phyloP scores from a whole-genome alignment of 306 rosid species.

The Pachyrhizus erosus region DNA sequence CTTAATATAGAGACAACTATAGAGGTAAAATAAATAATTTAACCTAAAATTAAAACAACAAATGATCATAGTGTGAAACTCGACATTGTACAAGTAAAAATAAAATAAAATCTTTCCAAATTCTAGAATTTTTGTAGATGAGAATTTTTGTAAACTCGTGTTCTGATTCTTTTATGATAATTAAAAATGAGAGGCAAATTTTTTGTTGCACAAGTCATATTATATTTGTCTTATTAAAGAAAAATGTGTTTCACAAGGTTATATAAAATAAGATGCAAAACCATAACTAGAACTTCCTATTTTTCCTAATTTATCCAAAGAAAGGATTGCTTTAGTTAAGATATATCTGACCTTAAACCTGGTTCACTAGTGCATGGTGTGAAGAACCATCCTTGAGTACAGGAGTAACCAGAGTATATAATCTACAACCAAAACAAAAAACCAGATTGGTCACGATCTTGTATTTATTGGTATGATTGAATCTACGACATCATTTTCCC shows the following conservation, averaged over 20 bases:
- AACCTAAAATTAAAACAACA: too few species aligned
- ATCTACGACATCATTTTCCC: background rate
- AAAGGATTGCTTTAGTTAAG: constrained; percentile 20
- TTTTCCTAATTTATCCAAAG: background rate
- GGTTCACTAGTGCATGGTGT: constrained; percentile 89
- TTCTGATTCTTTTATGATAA: background rate
- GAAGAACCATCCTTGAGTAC: constrained; percentile 98
- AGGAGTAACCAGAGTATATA: constrained; percentile 82
- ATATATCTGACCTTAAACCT: constrained; percentile 71
- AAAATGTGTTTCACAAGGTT: background rate
- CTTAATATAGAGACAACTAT: too few species aligned
- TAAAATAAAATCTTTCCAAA: background rate
- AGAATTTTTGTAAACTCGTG: background rate
- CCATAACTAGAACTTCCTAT: background rate
- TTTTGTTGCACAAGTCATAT: background rate
- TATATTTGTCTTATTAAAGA: background rate
- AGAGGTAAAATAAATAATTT: too few species aligned
- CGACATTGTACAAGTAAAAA: too few species aligned
- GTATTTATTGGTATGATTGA: background rate
- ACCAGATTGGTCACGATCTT: background rate
- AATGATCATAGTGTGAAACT: too few species aligned
- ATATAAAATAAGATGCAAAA: background rate
- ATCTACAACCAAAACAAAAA: constrained; percentile 53
- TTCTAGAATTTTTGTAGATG: background rate
- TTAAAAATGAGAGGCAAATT: background rate